Conservation (phyloP, 1,284 basidiomycete species). For the Cutaneotrichosporon sp. region DNA sequence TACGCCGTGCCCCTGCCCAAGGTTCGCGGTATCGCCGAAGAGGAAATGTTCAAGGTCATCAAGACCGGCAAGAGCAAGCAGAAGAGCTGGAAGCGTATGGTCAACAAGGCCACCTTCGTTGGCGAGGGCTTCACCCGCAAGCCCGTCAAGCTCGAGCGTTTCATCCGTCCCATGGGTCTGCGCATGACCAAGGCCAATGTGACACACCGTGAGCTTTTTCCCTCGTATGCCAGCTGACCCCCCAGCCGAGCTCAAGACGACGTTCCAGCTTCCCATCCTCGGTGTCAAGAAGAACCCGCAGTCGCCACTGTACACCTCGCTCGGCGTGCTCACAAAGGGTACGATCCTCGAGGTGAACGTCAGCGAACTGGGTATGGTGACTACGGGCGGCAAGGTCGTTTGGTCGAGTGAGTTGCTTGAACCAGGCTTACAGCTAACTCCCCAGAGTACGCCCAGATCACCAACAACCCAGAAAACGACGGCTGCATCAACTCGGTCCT, state of each 20-base stretch:
- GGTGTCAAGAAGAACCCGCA: constrained; percentile 99
- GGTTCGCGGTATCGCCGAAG: constrained; percentile 96
- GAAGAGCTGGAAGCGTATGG: constrained; percentile 99
- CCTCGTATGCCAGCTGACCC: constrained; percentile 7
- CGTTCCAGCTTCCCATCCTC: constrained; percentile 96
- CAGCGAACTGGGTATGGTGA: constrained; percentile 94
- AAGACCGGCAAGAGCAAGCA: constrained; percentile 95
- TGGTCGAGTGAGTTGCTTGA: constrained; percentile 58
- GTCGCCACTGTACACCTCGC: constrained; percentile 87
- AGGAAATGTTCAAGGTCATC: constrained; percentile 99
- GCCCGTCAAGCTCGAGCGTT: constrained; percentile 98
- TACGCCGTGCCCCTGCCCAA: constrained; percentile 95
- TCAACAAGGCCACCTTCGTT: constrained; percentile 98
- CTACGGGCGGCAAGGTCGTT: constrained; percentile 88
- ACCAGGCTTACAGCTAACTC: constrained; percentile 56
- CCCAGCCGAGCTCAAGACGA: constrained; percentile 90
- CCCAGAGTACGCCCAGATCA: constrained; percentile 90
- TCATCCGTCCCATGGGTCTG: constrained; percentile 94
- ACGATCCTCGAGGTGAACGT: constrained; percentile 99
- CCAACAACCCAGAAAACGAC: constrained; percentile 93
- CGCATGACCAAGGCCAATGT: constrained; percentile 98
- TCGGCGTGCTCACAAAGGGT: constrained; percentile 95
- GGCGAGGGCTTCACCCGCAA: constrained; percentile 97
- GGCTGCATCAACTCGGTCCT: constrained; percentile 94
- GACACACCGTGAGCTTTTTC: constrained; percentile 77